A percentile compares a stretch with the other conserved stretches of the same genome.
These are phyloP conservation scores for Cerrena zonata DNA, from an alignment of 1,284 basidiomycete species.

Conservation along the genomic window DNA sequence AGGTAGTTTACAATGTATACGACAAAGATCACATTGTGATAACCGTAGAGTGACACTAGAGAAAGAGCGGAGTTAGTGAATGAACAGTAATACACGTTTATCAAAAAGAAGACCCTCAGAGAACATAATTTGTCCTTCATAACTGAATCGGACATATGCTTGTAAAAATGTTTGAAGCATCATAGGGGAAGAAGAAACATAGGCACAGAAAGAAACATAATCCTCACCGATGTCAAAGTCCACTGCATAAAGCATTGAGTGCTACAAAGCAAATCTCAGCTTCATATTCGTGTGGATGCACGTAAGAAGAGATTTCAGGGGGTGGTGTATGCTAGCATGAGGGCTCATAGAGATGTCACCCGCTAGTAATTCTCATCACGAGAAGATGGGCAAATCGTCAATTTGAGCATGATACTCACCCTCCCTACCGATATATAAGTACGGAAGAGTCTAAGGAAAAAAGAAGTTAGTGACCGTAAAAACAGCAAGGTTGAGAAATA, in stretches of 20 bases:
- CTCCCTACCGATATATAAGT: background rate
- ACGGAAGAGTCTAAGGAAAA: background rate
- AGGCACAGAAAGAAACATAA: constrained; percentile 3
- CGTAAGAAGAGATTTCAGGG: constrained; percentile 27
- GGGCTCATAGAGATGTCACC: constrained; percentile 29
- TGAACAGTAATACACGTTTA: too few relatives aligned
- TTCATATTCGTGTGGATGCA: background rate
- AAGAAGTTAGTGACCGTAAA: background rate
- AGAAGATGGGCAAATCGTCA: constrained; percentile 13
- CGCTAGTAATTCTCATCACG: constrained; percentile 33
- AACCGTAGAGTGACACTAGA: background rate
- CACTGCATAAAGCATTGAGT: constrained; percentile 3
- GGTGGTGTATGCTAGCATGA: constrained; percentile 35
- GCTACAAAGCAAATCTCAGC: constrained; percentile 1
- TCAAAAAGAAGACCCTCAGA: too few relatives aligned
- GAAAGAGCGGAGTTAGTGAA: too few relatives aligned
- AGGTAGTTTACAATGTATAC: background rate
- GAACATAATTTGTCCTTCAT: constrained; percentile 42
- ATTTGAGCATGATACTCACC: too few relatives aligned
- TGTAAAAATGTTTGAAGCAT: constrained; percentile 40
- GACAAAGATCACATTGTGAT: background rate
- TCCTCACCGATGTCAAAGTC: background rate
- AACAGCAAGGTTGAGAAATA: constrained; percentile 8
- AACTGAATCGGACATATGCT: constrained; percentile 53
- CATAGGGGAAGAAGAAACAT: constrained; percentile 27